Conservation (phyloP, 768 basidiomycete genomes). For the Mycena vitilis region DNA sequence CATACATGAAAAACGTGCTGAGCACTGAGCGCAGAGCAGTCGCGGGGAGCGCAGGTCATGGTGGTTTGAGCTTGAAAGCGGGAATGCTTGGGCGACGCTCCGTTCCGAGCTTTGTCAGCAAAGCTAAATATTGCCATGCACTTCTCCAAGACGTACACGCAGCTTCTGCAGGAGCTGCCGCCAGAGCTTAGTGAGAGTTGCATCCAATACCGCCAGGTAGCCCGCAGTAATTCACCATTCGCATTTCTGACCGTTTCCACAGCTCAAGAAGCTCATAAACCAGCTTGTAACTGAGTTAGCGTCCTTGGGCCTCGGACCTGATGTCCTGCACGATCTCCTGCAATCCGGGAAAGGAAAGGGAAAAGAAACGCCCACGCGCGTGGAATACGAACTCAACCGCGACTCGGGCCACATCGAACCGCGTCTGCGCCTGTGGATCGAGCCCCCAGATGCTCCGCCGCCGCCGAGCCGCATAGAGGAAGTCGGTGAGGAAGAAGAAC, state of each 20-base stretch:
- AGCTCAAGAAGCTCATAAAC: conserved; percentile 94
- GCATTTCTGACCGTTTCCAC: conserved; percentile 17
- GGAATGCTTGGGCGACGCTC: too few relatives aligned
- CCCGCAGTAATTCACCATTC: conserved; percentile 12
- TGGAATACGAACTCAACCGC: conserved; percentile 69
- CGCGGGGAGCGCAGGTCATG: too few relatives aligned
- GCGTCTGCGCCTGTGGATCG: conserved; percentile 64
- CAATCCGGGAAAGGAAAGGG: conserved; percentile 38
- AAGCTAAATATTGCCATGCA: conserved; percentile 61
- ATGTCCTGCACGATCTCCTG: conserved; percentile 58
- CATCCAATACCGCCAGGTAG: conserved; percentile 86
- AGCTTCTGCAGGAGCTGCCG: conserved; percentile 74
- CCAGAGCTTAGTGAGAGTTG: conserved; percentile 81
- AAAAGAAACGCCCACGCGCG: conserved; percentile 35
- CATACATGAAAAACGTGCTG: too few relatives aligned
- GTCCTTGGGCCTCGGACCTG: conserved; percentile 70
- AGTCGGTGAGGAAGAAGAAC: conserved; percentile 26
- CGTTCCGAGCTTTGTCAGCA: not conserved
- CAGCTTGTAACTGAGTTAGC: conserved; percentile 83
- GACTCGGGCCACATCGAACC: conserved; percentile 65
- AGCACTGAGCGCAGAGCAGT: too few relatives aligned
- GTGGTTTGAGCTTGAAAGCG: too few relatives aligned
- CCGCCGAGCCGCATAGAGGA: conserved; percentile 30
- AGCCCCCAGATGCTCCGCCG: conserved; percentile 39
- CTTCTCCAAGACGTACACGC: conserved; percentile 76